A percentile compares a stretch with the other conserved stretches of the same genome.
phyloP scores from a whole-genome alignment of 441 rosid species.

The Raphanus hybrid region DNA sequence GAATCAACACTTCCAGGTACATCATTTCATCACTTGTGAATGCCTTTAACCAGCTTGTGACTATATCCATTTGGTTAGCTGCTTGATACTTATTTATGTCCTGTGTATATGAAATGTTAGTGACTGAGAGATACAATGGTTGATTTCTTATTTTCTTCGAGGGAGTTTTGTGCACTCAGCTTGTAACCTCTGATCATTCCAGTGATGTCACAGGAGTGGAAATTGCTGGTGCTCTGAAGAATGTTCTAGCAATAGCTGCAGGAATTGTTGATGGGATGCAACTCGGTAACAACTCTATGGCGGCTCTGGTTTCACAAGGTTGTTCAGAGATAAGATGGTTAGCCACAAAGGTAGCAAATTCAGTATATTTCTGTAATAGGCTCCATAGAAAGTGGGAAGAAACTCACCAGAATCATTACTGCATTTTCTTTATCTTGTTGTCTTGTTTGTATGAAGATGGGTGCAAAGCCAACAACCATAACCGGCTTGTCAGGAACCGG shows the following conservation, averaged over 20 bases:
- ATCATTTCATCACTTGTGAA: no score
- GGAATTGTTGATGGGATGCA: constrained; percentile 95
- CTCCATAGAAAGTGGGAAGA: not conserved
- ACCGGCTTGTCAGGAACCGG: constrained; percentile 97
- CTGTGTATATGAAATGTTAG: not conserved
- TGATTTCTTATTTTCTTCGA: constrained; percentile 2
- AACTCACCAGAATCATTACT: not conserved
- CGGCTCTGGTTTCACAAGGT: constrained; percentile 97
- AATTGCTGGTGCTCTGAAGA: constrained; percentile 94
- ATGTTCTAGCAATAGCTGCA: constrained; percentile 94
- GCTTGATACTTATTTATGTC: constrained; percentile 21
- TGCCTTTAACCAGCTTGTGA: not conserved
- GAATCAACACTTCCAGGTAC: constrained; percentile 93
- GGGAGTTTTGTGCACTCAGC: constrained; percentile 51
- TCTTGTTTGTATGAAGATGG: constrained; percentile 63
- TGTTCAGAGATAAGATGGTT: constrained; percentile 96
- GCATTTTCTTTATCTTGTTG: constrained; percentile 20
- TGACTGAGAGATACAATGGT: constrained; percentile 32
- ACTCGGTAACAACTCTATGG: constrained; percentile 96
- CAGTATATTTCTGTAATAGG: not conserved
- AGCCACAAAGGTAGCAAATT: constrained; percentile 74
- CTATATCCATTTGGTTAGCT: not conserved
- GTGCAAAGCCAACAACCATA: constrained; percentile 88
- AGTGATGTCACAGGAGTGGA: constrained; percentile 98
- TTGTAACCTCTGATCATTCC: constrained; percentile 81